Percentiles rank a stretch among this genome's conserved stretches.
phyloP scores from a whole-genome alignment of 2,329 filamentous ascomycete genomes.

The Leptoxyphium fumago region DNA sequence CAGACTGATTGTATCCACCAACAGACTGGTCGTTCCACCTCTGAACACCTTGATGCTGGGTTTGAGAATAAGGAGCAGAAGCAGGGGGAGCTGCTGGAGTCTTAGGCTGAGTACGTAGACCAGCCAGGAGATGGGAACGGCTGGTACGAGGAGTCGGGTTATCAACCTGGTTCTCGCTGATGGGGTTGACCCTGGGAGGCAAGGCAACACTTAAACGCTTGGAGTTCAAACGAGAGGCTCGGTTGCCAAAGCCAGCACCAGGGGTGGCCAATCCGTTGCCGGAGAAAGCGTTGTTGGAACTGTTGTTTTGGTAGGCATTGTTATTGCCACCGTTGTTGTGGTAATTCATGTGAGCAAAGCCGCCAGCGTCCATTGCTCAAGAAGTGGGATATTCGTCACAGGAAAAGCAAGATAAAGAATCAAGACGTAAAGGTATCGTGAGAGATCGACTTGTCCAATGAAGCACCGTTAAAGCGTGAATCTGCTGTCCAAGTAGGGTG shows the following conservation, averaged over 20 bases:
- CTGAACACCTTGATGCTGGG: constrained; percentile 33
- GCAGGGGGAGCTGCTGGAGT: constrained; percentile 52
- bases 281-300: constrained; percentile 35
- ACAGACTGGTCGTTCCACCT: constrained; percentile 31
- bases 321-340: constrained; percentile 36
- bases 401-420: background rate
- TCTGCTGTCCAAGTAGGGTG: background rate
- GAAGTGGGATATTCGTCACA: constrained; percentile 6
- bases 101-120: constrained; percentile 86
- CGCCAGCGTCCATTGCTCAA: constrained; percentile 77
- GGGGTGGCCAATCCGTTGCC: constrained; percentile 62
- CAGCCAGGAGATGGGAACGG: constrained; percentile 84
- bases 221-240: constrained; percentile 63
- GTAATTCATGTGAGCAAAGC: constrained; percentile 98
- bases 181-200: constrained; percentile 49
- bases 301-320: constrained; percentile 7
- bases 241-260: constrained; percentile 67
- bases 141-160: constrained; percentile 79
- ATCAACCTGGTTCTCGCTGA: constrained; percentile 53
- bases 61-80: constrained; percentile 46
- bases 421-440: constrained; percentile 8
- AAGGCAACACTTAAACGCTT: constrained; percentile 77
- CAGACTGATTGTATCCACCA: constrained; percentile 28
- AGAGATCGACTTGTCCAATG: constrained; percentile 4
- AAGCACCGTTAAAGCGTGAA: background rate